Evolutionary conservation across 352 stramenopile genomes (phyloP), one percentile per base, ranked within the genome.

Genomic region (Phytophthora cactorum): DNA sequence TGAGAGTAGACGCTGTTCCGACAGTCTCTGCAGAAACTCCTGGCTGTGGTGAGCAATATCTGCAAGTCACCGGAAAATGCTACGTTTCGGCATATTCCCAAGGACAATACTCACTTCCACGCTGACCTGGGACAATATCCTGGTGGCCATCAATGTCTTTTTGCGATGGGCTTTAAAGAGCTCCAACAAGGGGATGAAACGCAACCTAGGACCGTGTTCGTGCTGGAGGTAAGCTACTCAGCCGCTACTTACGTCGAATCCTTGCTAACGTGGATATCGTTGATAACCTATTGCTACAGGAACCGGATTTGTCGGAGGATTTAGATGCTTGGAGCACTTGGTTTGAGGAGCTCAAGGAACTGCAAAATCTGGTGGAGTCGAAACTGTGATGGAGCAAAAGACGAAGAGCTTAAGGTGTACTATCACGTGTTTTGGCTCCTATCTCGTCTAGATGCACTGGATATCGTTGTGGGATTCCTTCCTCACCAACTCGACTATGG

Each of bases 311-410:
- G 55, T 79, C 75, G 5, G 71, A 79, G 54, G 88, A 96, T 67
- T 64, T 96, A 22, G 83, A 96, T 60, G 74, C 70, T 11, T 96
- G 88, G 88, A 96, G 83, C 60, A 63, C 72, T 34, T 96, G 88
- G 88, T 96, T 94, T 63, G 84, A 94, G 38, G 71, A 68, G 15
- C 66, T 96, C 11, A 92, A 88, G 60, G 80, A 74, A 32, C 84
- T 93, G 78, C 81, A 82, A 56, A 75, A 70, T 34, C 54, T 84
- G n/a, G 58, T 87, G 10, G 68, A 68, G 43, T 64, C 61, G 4
- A 80, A 82, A 31, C 32, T 86, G 34, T 70, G 34, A 74, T 63
- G 25, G 29, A 59, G 32, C 32, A 9, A n/a, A 17, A 43, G 12
- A 43, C n/a, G 36, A 43, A 1, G 36, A 43, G 10, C 36, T 43